Evolutionary conservation across 208 protist genomes (phyloP), one percentile per base, ranked within the genome.

Genomic region (Wallacemonas sp.): DNA sequence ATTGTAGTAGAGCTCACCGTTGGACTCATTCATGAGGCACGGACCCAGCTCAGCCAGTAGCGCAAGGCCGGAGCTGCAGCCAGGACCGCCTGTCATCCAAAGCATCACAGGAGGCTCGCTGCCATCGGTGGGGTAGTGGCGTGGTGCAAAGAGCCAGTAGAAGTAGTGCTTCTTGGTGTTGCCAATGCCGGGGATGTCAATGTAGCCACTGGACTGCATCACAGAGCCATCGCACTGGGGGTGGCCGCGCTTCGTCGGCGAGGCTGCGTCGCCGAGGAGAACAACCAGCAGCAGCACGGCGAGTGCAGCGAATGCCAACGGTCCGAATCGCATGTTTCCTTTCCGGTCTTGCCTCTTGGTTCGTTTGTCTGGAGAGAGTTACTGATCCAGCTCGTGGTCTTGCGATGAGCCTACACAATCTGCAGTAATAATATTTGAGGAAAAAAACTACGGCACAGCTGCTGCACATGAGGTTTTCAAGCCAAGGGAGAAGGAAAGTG

Each of bases 71-170:
- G 82, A 87, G 66, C 81, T 87, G 78, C 90, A 96, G 50, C 96
- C 96, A 1, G 96, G 94, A 23, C 96, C 94, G 50, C 96, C 96
- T n/a, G 84, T 93, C 67, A 97, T 76, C 90, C 91, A 98, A 22
- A 97, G 23, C 5, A 98, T 69, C 44, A 97, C 71, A 12, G 92
- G 92, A 11, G 75, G 61, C 42, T 32, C 23, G 16, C 29, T 64
- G 54, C 72, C 89, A 46, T 67, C 76, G n/a, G 65, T 50, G 5
- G 87, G 79, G 29, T 42, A 61, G 57, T 73, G 29, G 31, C 87
- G 79, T 10, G 82, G 77, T 22, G 78, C 77, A 61, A 97, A 96
- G 49, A 86, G 67, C 93, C 95, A 98, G 81, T 93, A 98, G 72
- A 98, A 98, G 74, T 83, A 84, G 65, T 92, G 76, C 67, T 90